A percentile compares a stretch with the other conserved stretches of the same genome.
These are phyloP conservation scores for Gaeumannomyces sp. DNA, from an alignment of 2,329 filamentous ascomycete species.

Conservation along the genomic window DNA sequence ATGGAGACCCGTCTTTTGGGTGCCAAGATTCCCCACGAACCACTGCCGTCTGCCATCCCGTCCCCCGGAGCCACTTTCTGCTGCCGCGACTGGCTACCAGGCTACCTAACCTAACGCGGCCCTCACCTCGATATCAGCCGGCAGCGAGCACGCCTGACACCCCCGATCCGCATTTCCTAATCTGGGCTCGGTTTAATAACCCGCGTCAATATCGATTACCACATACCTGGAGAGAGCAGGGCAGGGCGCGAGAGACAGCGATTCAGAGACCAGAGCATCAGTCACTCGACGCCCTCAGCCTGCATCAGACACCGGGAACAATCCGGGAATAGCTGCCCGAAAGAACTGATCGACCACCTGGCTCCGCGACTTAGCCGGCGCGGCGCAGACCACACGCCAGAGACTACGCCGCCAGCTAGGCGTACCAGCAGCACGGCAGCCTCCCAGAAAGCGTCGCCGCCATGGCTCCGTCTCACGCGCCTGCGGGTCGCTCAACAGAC, in stretches of 20 bases:
- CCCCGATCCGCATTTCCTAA: background rate
- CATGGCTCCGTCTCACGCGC: constrained; percentile 20
- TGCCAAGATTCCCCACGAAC: background rate
- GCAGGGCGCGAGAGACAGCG: too few relatives aligned
- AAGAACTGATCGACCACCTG: background rate
- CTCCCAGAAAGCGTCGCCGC: background rate
- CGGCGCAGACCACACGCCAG: background rate
- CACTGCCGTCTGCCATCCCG: background rate
- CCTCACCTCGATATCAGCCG: background rate
- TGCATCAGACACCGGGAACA: background rate
- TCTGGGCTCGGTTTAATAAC: background rate
- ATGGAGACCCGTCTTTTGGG: background rate
- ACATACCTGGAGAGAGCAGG: background rate
- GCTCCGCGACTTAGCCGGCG: too few relatives aligned
- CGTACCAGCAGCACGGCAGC: background rate
- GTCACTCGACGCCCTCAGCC: background rate
- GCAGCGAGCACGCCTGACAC: background rate
- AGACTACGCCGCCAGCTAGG: background rate
- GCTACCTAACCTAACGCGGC: too few relatives aligned
- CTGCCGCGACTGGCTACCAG: background rate
- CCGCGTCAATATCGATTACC: background rate
- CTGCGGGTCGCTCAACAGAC: constrained; percentile 7
- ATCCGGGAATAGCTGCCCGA: background rate
- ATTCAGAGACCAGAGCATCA: background rate
- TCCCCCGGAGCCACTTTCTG: background rate